Percentiles rank a stretch among this genome's conserved stretches.
phyloP scores from a whole-genome alignment of 1,139 yeast species.

The Blastobotrys petasosporus region DNA sequence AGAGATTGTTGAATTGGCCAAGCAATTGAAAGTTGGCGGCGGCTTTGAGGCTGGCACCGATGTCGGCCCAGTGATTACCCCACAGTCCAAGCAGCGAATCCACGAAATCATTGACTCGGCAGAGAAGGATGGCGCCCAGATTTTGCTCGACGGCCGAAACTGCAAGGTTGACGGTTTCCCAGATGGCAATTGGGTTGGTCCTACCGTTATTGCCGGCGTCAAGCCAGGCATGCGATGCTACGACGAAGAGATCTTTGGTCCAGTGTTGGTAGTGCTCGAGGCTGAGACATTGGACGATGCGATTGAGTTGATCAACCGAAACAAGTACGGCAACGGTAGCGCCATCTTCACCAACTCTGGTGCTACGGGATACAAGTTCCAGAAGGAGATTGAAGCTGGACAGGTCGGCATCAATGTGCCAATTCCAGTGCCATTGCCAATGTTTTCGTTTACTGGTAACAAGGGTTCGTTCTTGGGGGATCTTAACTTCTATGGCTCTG shows the following conservation, averaged over 20 bases:
- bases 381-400: slow-evolving; percentile 65
- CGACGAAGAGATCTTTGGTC: slow-evolving; percentile 73
- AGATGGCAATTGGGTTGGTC: slow-evolving; percentile 70
- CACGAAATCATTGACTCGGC: slow-evolving; percentile 52
- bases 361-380: slow-evolving; percentile 62
- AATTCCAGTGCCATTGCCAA: slow-evolving; percentile 78
- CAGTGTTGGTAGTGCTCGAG: slow-evolving; percentile 60
- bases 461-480: slow-evolving; percentile 75
- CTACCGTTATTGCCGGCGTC: slow-evolving; percentile 59
- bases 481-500: slow-evolving; percentile 73
- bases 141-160: slow-evolving; percentile 61
- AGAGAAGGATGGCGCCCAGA: slow-evolving; percentile 48
- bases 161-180: slow-evolving; percentile 47
- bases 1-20: slow-evolving; percentile 56
- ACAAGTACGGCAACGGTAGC: slow-evolving; percentile 70
- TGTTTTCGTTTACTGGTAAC: slow-evolving; percentile 77
- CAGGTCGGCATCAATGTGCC: slow-evolving; percentile 80
- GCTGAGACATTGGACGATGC: slow-evolving; percentile 71
- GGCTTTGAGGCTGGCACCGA: slow-evolving; percentile 60
- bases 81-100: slow-evolving; percentile 51
- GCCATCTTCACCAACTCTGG: slow-evolving; percentile 69
- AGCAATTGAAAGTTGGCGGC: slow-evolving; percentile 53
- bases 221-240: slow-evolving; percentile 67
- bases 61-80: slow-evolving; percentile 68
- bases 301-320: slow-evolving; percentile 55